Evolutionary conservation across 2,329 filamentous ascomycete species (phyloP).

Genomic region (Cladosporium sp.): DNA sequence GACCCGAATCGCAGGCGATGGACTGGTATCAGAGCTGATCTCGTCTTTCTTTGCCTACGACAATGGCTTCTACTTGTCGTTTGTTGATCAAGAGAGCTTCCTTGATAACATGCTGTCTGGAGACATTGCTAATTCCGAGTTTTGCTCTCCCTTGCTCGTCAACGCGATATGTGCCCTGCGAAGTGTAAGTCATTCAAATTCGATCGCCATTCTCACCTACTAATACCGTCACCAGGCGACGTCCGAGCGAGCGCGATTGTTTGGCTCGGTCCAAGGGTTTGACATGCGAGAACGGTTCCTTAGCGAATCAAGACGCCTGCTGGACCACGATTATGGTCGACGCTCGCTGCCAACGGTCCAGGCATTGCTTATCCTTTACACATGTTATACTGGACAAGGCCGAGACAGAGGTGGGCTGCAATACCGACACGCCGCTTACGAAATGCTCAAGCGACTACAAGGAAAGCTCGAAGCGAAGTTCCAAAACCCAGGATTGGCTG

Average conservation of each 20-base stretch:
- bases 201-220: neutral
- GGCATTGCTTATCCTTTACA: slow-evolving; percentile 13
- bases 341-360: slow-evolving; percentile 10
- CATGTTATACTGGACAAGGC: slow-evolving; percentile 14
- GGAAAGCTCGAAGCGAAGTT: slow-evolving; percentile 8
- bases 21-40: slow-evolving; percentile 12
- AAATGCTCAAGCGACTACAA: slow-evolving; percentile 16
- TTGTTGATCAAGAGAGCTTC: slow-evolving; percentile 15
- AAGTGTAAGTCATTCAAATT: neutral
- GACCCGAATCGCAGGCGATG: slow-evolving; percentile 12
- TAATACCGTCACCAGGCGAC: slow-evolving; percentile 4
- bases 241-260: slow-evolving; percentile 11
- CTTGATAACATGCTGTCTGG: slow-evolving; percentile 13
- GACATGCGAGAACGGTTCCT: slow-evolving; percentile 11
- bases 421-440: slow-evolving; percentile 15
- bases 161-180: slow-evolving; percentile 32
- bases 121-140: neutral
- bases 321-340: slow-evolving; percentile 8
- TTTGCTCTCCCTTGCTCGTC: slow-evolving; percentile 37
- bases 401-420: slow-evolving; percentile 17
- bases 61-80: slow-evolving; percentile 16
- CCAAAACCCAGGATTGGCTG: neutral
- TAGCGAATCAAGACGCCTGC: slow-evolving; percentile 5
- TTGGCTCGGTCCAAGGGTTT: slow-evolving; percentile 14
- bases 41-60: slow-evolving; percentile 17